A percentile compares a stretch with the other conserved stretches of the same genome.
These are phyloP conservation scores for Eucalyptus sp. DNA, from an alignment of 345 rosid species.

Conservation along the genomic window DNA sequence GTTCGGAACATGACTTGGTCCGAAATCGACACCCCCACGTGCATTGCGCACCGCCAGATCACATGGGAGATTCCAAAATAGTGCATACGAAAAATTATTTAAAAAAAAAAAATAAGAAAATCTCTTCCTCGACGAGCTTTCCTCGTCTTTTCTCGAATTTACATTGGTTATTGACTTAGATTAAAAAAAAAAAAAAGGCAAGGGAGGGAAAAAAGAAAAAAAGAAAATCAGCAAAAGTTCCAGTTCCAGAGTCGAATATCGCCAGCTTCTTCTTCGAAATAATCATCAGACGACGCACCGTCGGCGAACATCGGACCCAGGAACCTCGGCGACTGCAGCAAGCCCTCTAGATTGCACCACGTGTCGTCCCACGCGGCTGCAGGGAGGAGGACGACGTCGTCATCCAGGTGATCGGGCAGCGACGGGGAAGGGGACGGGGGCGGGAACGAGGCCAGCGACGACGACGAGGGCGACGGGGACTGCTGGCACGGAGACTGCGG, in stretches of 20 bases:
- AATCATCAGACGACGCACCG: conserved; percentile 23
- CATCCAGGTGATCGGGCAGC: conserved; percentile 19
- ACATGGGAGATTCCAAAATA: neutral
- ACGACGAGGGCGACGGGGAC: neutral
- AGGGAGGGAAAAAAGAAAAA: neutral
- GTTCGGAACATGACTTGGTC: neutral
- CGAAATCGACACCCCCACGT: neutral
- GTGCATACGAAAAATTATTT: neutral
- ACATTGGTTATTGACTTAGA: neutral
- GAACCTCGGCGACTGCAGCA: conserved; percentile 32
- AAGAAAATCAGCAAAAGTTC: conserved; percentile 41
- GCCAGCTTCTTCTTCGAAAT: conserved; percentile 39
- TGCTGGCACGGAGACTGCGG: neutral
- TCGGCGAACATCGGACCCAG: conserved; percentile 16
- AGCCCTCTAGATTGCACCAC: conserved; percentile 27
- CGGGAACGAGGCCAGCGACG: conserved; percentile 5
- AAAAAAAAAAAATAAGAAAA: neutral
- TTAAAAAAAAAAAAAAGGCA: neutral
- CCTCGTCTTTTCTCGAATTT: neutral
- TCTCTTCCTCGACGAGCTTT: neutral
- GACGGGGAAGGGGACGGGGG: conserved; percentile 7
- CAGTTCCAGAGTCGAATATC: conserved; percentile 82
- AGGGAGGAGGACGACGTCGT: neutral
- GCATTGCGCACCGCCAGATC: neutral
- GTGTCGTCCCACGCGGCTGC: neutral